phyloP scores from a whole-genome alignment of 2,329 filamentous ascomycete genomes.

The Penicillium sp. region DNA sequence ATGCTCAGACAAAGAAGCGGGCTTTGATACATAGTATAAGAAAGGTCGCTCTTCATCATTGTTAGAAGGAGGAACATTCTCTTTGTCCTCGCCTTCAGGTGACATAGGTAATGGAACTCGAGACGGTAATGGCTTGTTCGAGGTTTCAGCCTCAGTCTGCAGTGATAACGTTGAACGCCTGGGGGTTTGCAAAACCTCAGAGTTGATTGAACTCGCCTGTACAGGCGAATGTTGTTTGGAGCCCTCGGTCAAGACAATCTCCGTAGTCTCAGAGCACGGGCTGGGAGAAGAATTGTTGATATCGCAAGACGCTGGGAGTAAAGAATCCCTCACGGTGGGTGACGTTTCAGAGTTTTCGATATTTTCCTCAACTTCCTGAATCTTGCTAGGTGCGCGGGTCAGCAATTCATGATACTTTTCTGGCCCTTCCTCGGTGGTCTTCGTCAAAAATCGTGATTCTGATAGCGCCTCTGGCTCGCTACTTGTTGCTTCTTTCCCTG shows the following conservation, averaged over 20 bases:
- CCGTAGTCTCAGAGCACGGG: background rate
- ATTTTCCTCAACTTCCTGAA: background rate
- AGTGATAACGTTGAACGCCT: conserved; percentile 14
- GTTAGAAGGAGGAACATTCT: conserved; percentile 21
- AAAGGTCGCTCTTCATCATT: conserved; percentile 5
- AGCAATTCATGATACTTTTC: background rate
- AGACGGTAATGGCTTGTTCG: conserved; percentile 7
- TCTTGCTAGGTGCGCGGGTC: background rate
- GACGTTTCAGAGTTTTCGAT: background rate
- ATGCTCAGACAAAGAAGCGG: conserved; percentile 13
- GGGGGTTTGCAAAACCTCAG: conserved; percentile 19
- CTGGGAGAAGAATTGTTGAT: background rate
- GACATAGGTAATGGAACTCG: conserved; percentile 9
- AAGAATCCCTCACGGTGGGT: background rate
- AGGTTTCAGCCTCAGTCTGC: background rate
- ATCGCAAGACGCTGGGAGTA: background rate
- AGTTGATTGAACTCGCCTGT: background rate
- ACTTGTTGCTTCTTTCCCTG: background rate
- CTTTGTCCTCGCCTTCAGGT: conserved; percentile 18
- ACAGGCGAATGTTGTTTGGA: background rate
- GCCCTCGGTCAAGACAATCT: background rate
- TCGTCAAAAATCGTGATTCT: conserved; percentile 10
- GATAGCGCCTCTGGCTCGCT: background rate
- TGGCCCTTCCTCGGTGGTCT: conserved; percentile 29
- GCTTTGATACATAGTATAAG: conserved; percentile 3